These are phyloP conservation scores for Fraxinus anomala DNA, from an alignment of 257 asterid species.

Conservation along the genomic window DNA sequence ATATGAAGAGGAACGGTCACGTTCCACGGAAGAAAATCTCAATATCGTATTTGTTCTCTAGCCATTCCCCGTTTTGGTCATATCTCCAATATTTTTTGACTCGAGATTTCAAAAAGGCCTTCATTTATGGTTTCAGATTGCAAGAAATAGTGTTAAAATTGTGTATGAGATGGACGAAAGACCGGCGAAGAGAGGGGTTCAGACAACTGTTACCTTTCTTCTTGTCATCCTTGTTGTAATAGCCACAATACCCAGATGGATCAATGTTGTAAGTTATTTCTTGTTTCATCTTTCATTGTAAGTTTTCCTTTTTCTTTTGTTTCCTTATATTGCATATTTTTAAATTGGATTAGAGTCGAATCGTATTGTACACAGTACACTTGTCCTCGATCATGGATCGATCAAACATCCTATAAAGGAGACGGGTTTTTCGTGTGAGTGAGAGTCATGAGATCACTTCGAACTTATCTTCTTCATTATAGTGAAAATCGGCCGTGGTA, in stretches of 20 bases:
- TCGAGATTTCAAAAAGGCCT: background rate
- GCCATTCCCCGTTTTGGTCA: no score
- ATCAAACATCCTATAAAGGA: no score
- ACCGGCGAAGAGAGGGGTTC: constrained; percentile 34
- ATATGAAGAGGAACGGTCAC: no score
- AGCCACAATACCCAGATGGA: constrained; percentile 49
- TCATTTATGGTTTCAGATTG: background rate
- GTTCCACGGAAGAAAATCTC: no score
- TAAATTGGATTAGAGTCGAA: background rate
- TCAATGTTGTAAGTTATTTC: constrained; percentile 60
- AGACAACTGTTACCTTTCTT: constrained; percentile 38
- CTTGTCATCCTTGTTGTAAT: constrained; percentile 39
- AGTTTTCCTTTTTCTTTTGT: background rate
- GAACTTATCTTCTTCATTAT: no score
- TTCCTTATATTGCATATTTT: background rate
- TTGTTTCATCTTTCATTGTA: background rate
- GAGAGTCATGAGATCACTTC: no score
- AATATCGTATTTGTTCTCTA: no score
- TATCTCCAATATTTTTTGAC: no score
- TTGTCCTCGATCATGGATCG: no score
- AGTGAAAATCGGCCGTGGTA: no score
- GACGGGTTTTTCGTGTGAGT: no score
- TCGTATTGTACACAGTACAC: background rate
- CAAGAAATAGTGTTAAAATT: background rate
- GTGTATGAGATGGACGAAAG: constrained; percentile 31